Conservation (phyloP, 176 grass and related monocot genomes). For the Oryza glaberrima region DNA sequence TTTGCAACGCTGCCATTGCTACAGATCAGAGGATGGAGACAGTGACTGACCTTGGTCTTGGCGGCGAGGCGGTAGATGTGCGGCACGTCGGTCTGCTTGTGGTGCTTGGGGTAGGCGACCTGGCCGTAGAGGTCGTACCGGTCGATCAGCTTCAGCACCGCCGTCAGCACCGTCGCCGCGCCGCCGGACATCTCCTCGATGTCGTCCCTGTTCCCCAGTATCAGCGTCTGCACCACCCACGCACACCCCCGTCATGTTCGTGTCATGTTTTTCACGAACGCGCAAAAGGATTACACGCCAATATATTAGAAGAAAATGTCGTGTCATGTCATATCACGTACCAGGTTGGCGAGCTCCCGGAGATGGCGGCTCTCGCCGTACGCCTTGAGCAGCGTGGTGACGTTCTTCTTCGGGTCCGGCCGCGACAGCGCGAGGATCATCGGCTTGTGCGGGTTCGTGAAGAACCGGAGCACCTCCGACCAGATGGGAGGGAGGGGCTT, state of each 20-base stretch:
- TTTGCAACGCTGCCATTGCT: background rate
- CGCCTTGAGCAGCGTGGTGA: slow-evolving; percentile 93
- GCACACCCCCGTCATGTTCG: no score
- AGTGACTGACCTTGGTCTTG: slow-evolving; percentile 65
- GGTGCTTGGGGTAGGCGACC: slow-evolving; percentile 95
- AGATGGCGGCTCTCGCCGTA: slow-evolving; percentile 82
- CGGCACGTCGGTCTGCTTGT: slow-evolving; percentile 89
- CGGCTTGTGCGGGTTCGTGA: slow-evolving; percentile 91
- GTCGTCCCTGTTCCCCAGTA: slow-evolving; percentile 91
- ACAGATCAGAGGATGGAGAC: background rate
- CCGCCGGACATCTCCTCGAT: slow-evolving; percentile 91
- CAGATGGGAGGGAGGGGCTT: slow-evolving; percentile 86
- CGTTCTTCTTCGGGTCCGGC: slow-evolving; percentile 97
- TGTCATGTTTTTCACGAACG: background rate
- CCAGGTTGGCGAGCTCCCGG: slow-evolving; percentile 86
- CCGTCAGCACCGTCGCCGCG: slow-evolving; percentile 59
- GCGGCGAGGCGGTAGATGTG: slow-evolving; percentile 88
- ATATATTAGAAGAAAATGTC: no score
- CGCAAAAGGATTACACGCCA: no score
- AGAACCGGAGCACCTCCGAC: slow-evolving; percentile 91
- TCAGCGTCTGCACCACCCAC: slow-evolving; percentile 63
- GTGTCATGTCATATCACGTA: slow-evolving; percentile 6
- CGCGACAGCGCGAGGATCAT: slow-evolving; percentile 94
- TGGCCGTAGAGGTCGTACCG: slow-evolving; percentile 90
- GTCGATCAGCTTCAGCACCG: slow-evolving; percentile 86